Evolutionary conservation across 2,329 filamentous ascomycete genomes (phyloP), one percentile per base, ranked within the genome.

Genomic region (Phialophora macrospora): DNA sequence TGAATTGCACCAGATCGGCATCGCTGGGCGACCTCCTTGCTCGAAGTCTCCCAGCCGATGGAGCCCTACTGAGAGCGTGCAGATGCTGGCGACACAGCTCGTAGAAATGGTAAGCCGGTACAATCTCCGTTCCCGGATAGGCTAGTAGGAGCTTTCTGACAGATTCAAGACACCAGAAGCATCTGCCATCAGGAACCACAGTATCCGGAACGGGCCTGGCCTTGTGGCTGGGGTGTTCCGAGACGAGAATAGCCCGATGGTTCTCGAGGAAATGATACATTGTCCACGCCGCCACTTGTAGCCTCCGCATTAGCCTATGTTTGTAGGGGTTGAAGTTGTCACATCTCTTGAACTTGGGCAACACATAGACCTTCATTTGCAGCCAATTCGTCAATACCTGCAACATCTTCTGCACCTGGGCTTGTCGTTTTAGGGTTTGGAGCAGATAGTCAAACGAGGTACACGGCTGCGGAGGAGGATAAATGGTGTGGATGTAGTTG

Each of bases 251-350:
- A 17, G 65, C 34, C 46, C 70, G 62, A 55, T 68, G 68, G 4
- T 61, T 64, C 48, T 72, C 69, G 8, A 71, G 64, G 54, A 70
- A 70, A 41, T 72, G 70, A 24, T 71, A 68, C 8, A 70, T 55
- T 4, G 62, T 68, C 62, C 67, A 69, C 7, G 68, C 59, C 9
- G 67, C 62, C 38, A 63, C 28, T 60, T 70, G 68, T 9, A 72
- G 55, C 4, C 67, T 62, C 30, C 64, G 51, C 17, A 61, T 62
- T 11, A 72, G 55, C 48, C 61, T 64, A n/a, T 44, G 32, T 34
- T 60, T 64, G 63, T 70, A 68, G 1, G 67, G 70, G 12, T 56
- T 59, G 51, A 71, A 71, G 26, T 68, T 64, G 12, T 62, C 60
- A 51, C 65, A 65, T 11, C 59, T 51, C 7, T 65, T 62, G 52